These are phyloP conservation scores for Athelia psychrophila DNA, from an alignment of 1,284 basidiomycete species.

Conservation along the genomic window DNA sequence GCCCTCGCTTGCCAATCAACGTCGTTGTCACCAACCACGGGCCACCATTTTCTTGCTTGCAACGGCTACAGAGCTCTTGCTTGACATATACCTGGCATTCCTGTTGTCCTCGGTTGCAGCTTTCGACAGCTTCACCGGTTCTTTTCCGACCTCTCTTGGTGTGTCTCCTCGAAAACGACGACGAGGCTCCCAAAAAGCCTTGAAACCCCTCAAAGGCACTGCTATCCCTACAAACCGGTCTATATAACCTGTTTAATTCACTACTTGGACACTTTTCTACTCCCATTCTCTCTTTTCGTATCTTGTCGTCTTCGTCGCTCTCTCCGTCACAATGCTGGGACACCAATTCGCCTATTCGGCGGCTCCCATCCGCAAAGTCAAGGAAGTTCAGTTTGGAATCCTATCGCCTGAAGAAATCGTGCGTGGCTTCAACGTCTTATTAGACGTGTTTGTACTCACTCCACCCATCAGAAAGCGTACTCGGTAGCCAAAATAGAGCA, in stretches of 20 bases:
- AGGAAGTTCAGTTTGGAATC: slow-evolving; percentile 99
- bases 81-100: not conserved
- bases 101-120: not conserved
- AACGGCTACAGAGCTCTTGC: not conserved
- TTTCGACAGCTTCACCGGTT: not conserved
- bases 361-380: slow-evolving; percentile 91
- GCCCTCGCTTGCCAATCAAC: too few relatives aligned
- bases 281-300: slow-evolving; percentile 2
- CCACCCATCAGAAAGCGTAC: slow-evolving; percentile 80
- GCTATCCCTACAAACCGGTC: not conserved
- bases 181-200: not conserved
- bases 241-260: not conserved
- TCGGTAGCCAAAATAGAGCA: slow-evolving; percentile 98
- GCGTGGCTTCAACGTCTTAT: slow-evolving; percentile 35
- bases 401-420: slow-evolving; percentile 99
- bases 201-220: not conserved
- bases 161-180: slow-evolving; percentile 5
- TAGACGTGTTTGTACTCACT: slow-evolving; percentile 8
- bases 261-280: not conserved
- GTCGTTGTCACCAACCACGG: too few relatives aligned
- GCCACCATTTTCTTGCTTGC: too few relatives aligned
- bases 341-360: slow-evolving; percentile 90
- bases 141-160: not conserved
- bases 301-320: slow-evolving; percentile 1
- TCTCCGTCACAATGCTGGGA: slow-evolving; percentile 57